Evolutionary conservation across 306 rosid species (phyloP), one percentile per base, ranked within the genome.

Genomic region (Acacia acuminata): DNA sequence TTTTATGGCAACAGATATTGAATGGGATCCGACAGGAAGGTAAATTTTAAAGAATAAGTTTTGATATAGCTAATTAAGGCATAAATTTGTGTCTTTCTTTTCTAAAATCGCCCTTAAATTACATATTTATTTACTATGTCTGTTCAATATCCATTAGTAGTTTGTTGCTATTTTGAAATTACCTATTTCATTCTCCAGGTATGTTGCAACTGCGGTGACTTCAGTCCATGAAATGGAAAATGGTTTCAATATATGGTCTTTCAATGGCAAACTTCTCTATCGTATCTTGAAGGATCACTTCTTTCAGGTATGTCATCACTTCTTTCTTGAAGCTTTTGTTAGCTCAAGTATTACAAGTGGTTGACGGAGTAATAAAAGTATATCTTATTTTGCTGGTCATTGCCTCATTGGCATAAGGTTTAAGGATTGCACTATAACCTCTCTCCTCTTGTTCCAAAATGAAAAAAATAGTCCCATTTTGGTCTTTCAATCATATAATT

Each of bases 1-100:
- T 85, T 94, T 94, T 79, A 91, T 86, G 92, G 92, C 94, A 4
- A 92, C 97, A 10, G 97, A 91, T 79, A 89, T 92, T 66, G 96
- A 92, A 80, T 94, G 98, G 98, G 97, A 92, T 88, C 97, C 97
- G 14, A 94, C 98, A 10, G 98, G 98, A 86, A 91, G 98, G 98
- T 94, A 89, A 51, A 74, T 44, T 36, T 36, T 40, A 25, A 48
- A 50, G 9, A 38, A 42, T 20, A 2, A 38, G 40, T 78, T 30
- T 24, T 51, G 65, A 63, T 15, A 38, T 36, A 36, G 13, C 48
- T 55, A 16, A 27, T 60, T 10, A 30, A 44, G 50, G 65, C 70
- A 36, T 27, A 32, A 64, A 15, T 40, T 48, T 38, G 61, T 30
- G 40, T 24, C 58, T 8, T 40, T 79, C 51, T 34, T 77, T 0